phyloP scores from a whole-genome alignment of 495 filamentous ascomycete genomes.

The Aspergillus nanangensis region DNA sequence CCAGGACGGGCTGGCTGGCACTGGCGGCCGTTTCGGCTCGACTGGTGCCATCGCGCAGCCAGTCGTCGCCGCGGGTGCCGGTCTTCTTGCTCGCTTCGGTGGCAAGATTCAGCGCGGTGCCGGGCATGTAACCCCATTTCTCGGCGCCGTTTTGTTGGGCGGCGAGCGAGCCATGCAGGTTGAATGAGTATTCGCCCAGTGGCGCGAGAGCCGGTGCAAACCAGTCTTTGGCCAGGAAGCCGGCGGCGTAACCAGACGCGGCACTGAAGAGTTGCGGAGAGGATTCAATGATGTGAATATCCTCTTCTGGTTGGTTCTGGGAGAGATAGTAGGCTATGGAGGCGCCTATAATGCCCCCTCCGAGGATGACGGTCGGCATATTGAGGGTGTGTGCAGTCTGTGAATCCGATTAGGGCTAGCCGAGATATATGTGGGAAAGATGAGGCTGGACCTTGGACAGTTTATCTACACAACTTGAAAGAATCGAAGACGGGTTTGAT shows the following conservation, averaged over 20 bases:
- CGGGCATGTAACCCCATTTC: conserved; percentile 66
- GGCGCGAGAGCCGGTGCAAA: conserved; percentile 48
- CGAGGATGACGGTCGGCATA: conserved; percentile 66
- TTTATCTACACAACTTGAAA: too few relatives aligned
- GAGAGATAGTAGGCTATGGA: conserved; percentile 74
- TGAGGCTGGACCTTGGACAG: too few relatives aligned
- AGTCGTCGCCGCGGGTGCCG: conserved; percentile 50
- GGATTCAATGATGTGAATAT: conserved; percentile 67
- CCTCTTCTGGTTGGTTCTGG: conserved; percentile 37
- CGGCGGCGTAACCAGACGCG: conserved; percentile 69
- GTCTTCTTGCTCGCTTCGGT: conserved; percentile 22
- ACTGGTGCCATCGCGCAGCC: conserved; percentile 59
- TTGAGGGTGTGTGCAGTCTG: conserved; percentile 1
- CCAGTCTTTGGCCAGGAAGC: conserved; percentile 75
- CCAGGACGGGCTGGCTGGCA: conserved; percentile 2
- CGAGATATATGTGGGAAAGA: too few relatives aligned
- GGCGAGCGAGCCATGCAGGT: conserved; percentile 61
- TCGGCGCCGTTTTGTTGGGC: conserved; percentile 52
- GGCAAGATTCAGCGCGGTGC: conserved; percentile 54
- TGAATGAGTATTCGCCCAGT: conserved; percentile 64
- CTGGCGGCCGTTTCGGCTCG: conserved; percentile 51
- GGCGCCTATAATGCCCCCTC: conserved; percentile 72
- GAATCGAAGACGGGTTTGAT: too few relatives aligned
- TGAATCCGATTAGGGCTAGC: not conserved
- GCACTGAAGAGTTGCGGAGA: conserved; percentile 61